Conservation (phyloP, 352 stramenopile genomes). For the Phytophthora niederhauseri region DNA sequence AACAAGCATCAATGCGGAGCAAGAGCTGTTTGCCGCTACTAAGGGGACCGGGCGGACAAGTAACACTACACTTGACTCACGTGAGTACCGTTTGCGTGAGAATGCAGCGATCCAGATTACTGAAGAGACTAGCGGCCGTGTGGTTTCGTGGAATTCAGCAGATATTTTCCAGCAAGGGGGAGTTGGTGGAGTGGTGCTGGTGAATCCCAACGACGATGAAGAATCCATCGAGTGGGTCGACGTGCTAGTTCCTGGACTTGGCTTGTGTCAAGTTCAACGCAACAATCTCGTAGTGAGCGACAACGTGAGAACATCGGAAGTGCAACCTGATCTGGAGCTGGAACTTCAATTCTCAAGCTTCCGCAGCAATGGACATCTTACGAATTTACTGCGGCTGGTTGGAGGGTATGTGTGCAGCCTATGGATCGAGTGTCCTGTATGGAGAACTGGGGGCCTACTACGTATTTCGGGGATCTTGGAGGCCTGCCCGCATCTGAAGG, state of each 20-base stretch:
- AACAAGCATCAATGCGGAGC: neutral
- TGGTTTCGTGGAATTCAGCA: neutral
- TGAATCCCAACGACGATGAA: neutral
- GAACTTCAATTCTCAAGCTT: neutral
- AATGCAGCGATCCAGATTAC: neutral
- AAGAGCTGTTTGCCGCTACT: neutral
- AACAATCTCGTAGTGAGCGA: neutral
- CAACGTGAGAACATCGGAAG: neutral
- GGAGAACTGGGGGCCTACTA: too few species aligned
- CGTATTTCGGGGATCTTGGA: neutral
- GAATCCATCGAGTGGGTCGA: neutral
- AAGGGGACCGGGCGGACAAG: neutral
- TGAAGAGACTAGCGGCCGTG: neutral
- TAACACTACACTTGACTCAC: neutral
- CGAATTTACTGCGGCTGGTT: neutral
- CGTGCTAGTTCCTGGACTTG: neutral
- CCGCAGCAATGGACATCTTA: neutral
- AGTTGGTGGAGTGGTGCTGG: neutral
- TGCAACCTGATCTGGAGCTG: neutral
- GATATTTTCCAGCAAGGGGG: neutral
- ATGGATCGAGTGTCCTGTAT: neutral
- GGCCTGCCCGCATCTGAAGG: neutral
- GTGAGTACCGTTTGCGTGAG: neutral
- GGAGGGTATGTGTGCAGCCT: neutral
- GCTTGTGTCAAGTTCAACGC: neutral